Conservation (phyloP, 306 rosid species). For the Luffa acutangula region DNA sequence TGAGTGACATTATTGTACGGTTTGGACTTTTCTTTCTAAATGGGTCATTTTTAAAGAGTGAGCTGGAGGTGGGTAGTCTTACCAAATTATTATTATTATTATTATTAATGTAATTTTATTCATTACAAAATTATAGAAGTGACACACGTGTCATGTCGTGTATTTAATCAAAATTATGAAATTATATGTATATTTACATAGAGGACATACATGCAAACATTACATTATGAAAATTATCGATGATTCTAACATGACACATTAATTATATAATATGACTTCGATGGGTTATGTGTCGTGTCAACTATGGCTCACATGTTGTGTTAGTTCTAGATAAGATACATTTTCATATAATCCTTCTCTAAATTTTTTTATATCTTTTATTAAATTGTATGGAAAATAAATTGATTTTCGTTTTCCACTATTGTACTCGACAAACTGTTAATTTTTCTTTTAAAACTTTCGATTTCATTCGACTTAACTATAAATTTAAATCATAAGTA, state of each 20-base stretch:
- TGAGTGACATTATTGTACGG: not conserved
- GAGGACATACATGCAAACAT: not conserved
- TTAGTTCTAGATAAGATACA: not conserved
- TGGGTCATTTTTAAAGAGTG: not conserved
- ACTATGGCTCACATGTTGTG: constrained; percentile 1
- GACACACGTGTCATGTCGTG: not conserved
- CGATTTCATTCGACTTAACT: no score
- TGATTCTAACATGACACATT: not conserved
- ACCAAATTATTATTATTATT: not conserved
- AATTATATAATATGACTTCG: not conserved
- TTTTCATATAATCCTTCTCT: not conserved
- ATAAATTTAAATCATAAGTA: no score
- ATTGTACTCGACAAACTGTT: no score
- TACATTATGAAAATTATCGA: not conserved
- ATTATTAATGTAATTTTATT: no score
- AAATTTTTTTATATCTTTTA: no score
- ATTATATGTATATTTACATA: not conserved
- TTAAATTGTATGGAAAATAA: no score
- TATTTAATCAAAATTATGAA: not conserved
- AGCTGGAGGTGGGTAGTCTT: not conserved
- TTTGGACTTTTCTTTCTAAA: not conserved
- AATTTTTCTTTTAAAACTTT: no score
- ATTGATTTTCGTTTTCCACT: no score
- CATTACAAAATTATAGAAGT: not conserved
- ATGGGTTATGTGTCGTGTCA: not conserved